A percentile compares a stretch with the other conserved stretches of the same genome.
phyloP scores from a whole-genome alignment of 768 basidiomycete species.

The Pholiota molesta region DNA sequence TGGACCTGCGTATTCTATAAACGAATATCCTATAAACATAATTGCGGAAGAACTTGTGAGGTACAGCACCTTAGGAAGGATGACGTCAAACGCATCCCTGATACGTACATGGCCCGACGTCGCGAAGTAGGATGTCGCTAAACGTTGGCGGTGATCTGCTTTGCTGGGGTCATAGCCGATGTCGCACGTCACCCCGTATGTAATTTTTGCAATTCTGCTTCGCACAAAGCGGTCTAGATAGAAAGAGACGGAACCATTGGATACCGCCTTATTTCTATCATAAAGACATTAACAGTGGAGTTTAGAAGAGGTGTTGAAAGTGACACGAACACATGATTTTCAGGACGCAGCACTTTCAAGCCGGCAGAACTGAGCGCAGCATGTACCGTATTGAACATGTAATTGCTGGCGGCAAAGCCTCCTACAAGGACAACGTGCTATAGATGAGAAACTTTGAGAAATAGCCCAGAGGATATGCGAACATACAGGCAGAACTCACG shows the following conservation, averaged over 20 bases:
- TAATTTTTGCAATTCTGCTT: slow-evolving; percentile 21
- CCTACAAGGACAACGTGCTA: slow-evolving; percentile 23
- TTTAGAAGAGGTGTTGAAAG: no score
- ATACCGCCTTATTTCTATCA: slow-evolving; percentile 25
- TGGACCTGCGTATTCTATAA: slow-evolving; percentile 31
- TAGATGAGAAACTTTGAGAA: neutral
- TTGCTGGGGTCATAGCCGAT: slow-evolving; percentile 26
- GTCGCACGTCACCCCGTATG: slow-evolving; percentile 12
- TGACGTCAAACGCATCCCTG: slow-evolving; percentile 36
- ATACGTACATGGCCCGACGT: no score
- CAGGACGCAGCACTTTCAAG: slow-evolving; percentile 21
- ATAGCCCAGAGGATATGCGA: neutral
- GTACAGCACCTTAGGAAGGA: slow-evolving; percentile 36
- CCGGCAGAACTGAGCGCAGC: slow-evolving; percentile 5
- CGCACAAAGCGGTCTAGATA: slow-evolving; percentile 29
- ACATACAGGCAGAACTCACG: slow-evolving; percentile 1
- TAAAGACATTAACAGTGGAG: neutral
- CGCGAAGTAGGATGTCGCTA: slow-evolving; percentile 29
- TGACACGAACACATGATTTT: slow-evolving; percentile 48
- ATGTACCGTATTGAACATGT: slow-evolving; percentile 13
- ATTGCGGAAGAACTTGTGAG: no score
- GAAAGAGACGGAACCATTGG: slow-evolving; percentile 26
- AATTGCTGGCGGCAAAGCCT: slow-evolving; percentile 23
- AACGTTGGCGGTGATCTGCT: slow-evolving; percentile 39
- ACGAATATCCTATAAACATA: no score